Evolutionary conservation across 345 rosid genomes (phyloP), one percentile per base, ranked within the genome.

Genomic region (Syzygium aromaticum): DNA sequence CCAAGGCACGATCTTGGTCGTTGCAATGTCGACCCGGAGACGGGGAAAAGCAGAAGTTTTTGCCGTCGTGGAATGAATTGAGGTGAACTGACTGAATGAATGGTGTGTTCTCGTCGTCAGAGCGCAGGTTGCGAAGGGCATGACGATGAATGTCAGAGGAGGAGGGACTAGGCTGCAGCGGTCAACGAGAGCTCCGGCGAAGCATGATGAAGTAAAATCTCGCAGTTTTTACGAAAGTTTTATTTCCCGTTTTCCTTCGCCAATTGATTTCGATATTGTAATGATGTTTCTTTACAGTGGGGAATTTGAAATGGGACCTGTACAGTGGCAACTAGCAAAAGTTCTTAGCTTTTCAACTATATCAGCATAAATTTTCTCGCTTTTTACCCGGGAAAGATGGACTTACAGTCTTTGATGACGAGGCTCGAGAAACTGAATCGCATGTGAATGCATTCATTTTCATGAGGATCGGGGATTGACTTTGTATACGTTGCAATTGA

Each of bases 141-240:
- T 84, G 84, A 86, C 86, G 89, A 93, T 93, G 96, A 91, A 87
- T 88, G 77, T 87, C 53, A 89, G 91, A 73, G 89, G 64, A 4
- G 15, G 30, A 56, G 87, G 91, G 84, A 77, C 89, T 27, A 38
- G 86, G 86, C 63, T 21, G 64, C 86, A 54, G 30, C 63, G 11
- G 82, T 73, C 92, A 63, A 86, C 54, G 87, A 89, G 88, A 87
- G 87, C 88, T 91, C 89, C 90, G 17, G n/a, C 84, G 88, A 93
- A 89, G 90, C 90, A 80, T 92, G 93, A 89, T 43, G 90, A 93
- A 86, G 95, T 91, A 91, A 89, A 89, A 87, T 33, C 78, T 43
- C 85, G 77, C 86, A 88, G 59, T 88, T 88, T 90, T 15, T 15
- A 25, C 78, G 46, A 67, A 67, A 67, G 78, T 38, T 73, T 1